These are phyloP conservation scores for Diaporthe ampelina DNA, from an alignment of 2,329 filamentous ascomycete genomes.

Conservation along the genomic window DNA sequence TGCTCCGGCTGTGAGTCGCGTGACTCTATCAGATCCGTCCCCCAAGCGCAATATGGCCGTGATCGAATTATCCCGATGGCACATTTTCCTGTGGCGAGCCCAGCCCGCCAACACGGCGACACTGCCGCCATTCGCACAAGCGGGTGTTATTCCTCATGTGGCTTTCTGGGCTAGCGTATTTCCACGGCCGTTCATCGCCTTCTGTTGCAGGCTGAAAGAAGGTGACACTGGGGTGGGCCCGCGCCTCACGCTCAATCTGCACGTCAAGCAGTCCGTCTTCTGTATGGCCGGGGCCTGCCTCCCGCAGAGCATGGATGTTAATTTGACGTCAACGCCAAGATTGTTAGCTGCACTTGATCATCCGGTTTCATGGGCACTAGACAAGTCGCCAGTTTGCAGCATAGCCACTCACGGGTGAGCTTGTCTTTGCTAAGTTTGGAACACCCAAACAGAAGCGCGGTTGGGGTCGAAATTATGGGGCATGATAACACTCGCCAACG, in stretches of 20 bases:
- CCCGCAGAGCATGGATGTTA: constrained; percentile 16
- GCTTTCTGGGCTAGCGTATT: neutral
- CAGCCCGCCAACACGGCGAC: constrained; percentile 10
- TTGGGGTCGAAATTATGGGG: constrained; percentile 13
- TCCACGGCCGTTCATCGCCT: constrained; percentile 24
- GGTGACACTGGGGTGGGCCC: constrained; percentile 11
- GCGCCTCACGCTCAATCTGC: neutral
- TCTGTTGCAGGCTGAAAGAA: constrained; percentile 13
- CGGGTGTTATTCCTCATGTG: neutral
- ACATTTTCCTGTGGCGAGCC: constrained; percentile 4
- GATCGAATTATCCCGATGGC: neutral
- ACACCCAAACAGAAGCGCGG: neutral
- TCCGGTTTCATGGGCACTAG: constrained; percentile 9
- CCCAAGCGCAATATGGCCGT: neutral
- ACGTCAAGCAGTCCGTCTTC: neutral
- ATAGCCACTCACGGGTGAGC: constrained; percentile 28
- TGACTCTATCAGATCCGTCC: neutral
- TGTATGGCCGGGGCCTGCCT: neutral
- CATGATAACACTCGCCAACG: neutral
- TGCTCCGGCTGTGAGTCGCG: constrained; percentile 1
- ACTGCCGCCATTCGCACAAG: neutral
- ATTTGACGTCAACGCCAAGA: constrained; percentile 31
- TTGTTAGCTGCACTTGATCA: neutral
- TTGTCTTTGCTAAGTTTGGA: constrained; percentile 27
- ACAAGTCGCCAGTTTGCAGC: constrained; percentile 5